Percentiles rank a stretch among this genome's conserved stretches.
These are phyloP conservation scores for Filosporella fistucella DNA, from an alignment of 495 filamentous ascomycete genomes.

Conservation along the genomic window DNA sequence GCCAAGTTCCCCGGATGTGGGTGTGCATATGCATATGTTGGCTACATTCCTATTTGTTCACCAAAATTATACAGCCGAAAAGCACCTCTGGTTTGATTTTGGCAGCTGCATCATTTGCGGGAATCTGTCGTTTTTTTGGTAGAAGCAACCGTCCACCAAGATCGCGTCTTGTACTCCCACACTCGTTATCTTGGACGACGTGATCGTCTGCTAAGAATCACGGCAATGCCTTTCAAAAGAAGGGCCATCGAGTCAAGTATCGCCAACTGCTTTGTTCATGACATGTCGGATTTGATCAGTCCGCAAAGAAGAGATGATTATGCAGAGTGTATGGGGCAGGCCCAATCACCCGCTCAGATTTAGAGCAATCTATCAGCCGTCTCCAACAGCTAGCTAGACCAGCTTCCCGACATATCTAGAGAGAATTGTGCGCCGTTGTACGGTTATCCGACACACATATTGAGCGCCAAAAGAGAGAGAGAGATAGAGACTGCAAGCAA, in stretches of 20 bases:
- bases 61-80: conserved; percentile 2
- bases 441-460: background rate
- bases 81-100: background rate
- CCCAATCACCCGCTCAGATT: conserved; percentile 1
- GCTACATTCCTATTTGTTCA: conserved; percentile 8
- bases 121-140: too few relatives aligned
- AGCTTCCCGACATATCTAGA: conserved; percentile 9
- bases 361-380: conserved; percentile 4
- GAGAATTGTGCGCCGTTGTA: background rate
- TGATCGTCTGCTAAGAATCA: conserved; percentile 6
- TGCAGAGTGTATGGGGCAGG: conserved; percentile 9
- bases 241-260: background rate
- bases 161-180: conserved; percentile 10
- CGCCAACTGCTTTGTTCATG: too few relatives aligned
- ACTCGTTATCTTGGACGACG: conserved; percentile 4
- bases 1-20: conserved; percentile 5
- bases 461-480: background rate
- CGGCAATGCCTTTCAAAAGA: conserved; percentile 1
- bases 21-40: conserved; percentile 6
- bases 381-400: conserved; percentile 8
- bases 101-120: background rate
- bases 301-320: conserved; percentile 1
- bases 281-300: too few relatives aligned
- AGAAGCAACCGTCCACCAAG: conserved; percentile 1
- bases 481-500: background rate